These are phyloP conservation scores for Cruciata laevipes DNA, from an alignment of 257 asterid species.

Conservation along the genomic window DNA sequence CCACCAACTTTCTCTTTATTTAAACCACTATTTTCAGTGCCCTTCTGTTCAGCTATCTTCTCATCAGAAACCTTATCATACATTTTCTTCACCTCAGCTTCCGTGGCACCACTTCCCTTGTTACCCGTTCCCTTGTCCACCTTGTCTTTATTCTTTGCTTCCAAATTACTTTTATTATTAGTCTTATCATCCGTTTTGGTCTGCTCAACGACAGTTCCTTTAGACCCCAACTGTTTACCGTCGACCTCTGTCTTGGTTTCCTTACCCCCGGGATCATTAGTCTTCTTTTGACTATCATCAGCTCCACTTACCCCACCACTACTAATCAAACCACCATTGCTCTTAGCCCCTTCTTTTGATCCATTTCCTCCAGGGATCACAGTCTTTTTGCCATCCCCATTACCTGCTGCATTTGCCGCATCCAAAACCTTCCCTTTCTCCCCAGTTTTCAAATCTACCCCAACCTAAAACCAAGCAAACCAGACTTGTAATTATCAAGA, in stretches of 20 bases:
- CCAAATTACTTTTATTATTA: not conserved
- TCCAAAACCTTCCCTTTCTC: conserved; percentile 15
- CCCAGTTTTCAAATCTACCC: conserved; percentile 20
- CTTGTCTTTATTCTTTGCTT: not conserved
- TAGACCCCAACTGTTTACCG: conserved; percentile 1
- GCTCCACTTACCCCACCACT: conserved; percentile 4
- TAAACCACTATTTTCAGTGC: conserved; percentile 21
- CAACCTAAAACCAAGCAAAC: conserved; percentile 28
- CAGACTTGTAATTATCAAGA: conserved; percentile 4
- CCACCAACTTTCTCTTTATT: conserved; percentile 25
- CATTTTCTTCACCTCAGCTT: conserved; percentile 1
- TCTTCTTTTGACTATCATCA: not conserved
- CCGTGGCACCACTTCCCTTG: not conserved
- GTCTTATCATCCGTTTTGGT: not conserved
- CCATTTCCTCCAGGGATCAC: conserved; percentile 22
- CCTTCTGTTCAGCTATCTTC: conserved; percentile 17
- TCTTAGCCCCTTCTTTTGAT: conserved; percentile 10
- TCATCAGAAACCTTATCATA: conserved; percentile 20
- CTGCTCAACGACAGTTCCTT: conserved; percentile 1
- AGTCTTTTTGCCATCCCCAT: conserved; percentile 24
- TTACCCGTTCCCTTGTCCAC: not conserved
- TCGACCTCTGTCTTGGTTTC: not conserved
- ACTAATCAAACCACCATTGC: not conserved
- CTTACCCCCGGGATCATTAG: not conserved
- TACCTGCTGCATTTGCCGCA: conserved; percentile 17